Evolutionary conservation across 2,329 filamentous ascomycete species (phyloP).

Genomic region (Cadophora luteo-olivacea): DNA sequence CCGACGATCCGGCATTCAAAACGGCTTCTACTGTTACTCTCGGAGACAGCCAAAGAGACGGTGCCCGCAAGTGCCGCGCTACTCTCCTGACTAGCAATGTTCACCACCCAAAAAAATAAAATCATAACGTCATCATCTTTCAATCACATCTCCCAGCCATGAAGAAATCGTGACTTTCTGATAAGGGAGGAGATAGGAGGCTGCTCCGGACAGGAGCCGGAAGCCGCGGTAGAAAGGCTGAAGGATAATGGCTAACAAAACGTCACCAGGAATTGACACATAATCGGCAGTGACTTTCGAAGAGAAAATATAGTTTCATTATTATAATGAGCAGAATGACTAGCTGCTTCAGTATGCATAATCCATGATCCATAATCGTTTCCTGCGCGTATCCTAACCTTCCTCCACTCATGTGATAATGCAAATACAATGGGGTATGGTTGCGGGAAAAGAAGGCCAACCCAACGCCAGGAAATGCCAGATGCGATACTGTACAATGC

Average conservation of each 20-base stretch:
- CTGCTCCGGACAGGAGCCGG: neutral
- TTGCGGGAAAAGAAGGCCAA: neutral
- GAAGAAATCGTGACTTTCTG: neutral
- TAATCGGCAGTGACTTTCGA: neutral
- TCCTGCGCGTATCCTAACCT: neutral
- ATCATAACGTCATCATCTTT: conserved; percentile 7
- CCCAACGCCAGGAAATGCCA: conserved; percentile 3
- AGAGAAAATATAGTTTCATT: neutral
- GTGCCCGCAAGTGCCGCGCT: neutral
- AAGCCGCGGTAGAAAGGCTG: neutral
- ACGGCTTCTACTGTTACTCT: neutral
- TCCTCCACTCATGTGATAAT: neutral
- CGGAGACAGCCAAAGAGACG: neutral
- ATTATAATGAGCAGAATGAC: neutral
- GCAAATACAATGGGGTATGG: conserved; percentile 2
- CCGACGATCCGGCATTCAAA: neutral
- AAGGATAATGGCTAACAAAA: neutral
- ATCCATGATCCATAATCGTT: neutral
- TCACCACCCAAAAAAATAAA: neutral
- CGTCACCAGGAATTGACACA: neutral
- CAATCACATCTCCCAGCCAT: neutral
- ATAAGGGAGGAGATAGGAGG: neutral
- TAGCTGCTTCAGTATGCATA: conserved; percentile 2
- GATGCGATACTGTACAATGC: conserved; percentile 1
- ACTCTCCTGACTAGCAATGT: neutral